These are phyloP conservation scores for Suillus subaureus DNA, from an alignment of 768 basidiomycete genomes.

Conservation along the genomic window DNA sequence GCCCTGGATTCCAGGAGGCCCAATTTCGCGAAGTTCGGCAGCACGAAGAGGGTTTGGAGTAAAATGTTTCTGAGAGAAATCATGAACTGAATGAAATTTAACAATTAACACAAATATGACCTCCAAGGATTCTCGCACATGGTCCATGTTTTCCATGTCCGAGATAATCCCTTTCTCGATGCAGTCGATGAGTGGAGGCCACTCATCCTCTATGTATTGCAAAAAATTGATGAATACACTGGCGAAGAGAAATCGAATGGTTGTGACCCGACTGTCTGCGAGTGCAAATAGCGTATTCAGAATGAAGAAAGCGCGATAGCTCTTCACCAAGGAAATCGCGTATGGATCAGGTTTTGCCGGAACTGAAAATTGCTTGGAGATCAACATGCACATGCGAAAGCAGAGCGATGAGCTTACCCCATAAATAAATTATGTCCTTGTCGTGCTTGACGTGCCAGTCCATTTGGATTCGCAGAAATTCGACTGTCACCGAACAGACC, in stretches of 20 bases:
- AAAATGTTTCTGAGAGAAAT: slow-evolving; percentile 8
- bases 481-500: background rate
- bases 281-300: slow-evolving; percentile 14
- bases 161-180: slow-evolving; percentile 13
- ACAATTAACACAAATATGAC: background rate
- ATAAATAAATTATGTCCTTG: background rate
- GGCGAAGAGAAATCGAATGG: background rate
- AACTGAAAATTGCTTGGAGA: slow-evolving; percentile 9
- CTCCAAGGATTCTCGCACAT: slow-evolving; percentile 2
- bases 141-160: slow-evolving; percentile 6
- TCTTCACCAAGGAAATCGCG: slow-evolving; percentile 21
- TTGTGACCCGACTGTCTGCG: slow-evolving; percentile 2
- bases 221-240: slow-evolving; percentile 8
- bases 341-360: slow-evolving; percentile 18
- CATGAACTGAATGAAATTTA: background rate
- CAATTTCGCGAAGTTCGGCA: slow-evolving; percentile 10
- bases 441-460: background rate
- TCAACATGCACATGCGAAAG: background rate
- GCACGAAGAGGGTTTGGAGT: slow-evolving; percentile 13
- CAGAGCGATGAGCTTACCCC: background rate
- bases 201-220: slow-evolving; percentile 11
- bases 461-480: background rate
- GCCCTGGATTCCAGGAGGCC: background rate
- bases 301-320: slow-evolving; percentile 13
- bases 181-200: slow-evolving; percentile 6